Conservation (phyloP, 148 eudicot species). For the Spergularia marina region DNA sequence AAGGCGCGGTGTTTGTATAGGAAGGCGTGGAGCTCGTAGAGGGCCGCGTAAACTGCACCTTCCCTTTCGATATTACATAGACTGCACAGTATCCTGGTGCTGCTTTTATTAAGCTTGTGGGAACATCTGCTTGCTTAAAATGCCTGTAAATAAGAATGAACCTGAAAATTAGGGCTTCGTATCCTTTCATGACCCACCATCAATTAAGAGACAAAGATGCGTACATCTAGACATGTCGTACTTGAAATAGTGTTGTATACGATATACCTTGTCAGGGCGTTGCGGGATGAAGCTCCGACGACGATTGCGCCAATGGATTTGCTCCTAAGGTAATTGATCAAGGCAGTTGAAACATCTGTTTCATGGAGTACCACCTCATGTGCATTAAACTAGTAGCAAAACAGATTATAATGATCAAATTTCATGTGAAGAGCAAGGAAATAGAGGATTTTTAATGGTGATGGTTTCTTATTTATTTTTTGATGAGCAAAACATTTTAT, state of each 20-base stretch:
- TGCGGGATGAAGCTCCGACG: constrained; percentile 60
- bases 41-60: constrained; percentile 31
- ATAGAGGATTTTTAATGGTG: too few species aligned
- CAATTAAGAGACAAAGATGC: too few species aligned
- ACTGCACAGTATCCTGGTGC: constrained; percentile 65
- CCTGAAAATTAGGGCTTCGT: too few species aligned
- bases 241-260: too few species aligned
- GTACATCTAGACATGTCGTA: too few species aligned
- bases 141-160: constrained; percentile 34
- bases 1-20: too few species aligned
- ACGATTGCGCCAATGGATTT: constrained; percentile 42
- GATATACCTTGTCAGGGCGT: constrained; percentile 45
- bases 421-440: not conserved
- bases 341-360: constrained; percentile 46
- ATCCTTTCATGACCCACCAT: too few species aligned
- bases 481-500: not conserved
- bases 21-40: too few species aligned
- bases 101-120: constrained; percentile 45
- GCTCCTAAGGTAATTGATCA: constrained; percentile 40
- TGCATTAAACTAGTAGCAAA: constrained; percentile 41
- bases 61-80: constrained; percentile 49
- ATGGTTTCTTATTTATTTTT: not conserved
- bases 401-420: not conserved
- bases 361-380: constrained; percentile 64
- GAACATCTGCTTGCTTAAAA: constrained; percentile 51